phyloP scores from a whole-genome alignment of 2,329 filamentous ascomycete genomes.

The Camptophora hylomeconis region DNA sequence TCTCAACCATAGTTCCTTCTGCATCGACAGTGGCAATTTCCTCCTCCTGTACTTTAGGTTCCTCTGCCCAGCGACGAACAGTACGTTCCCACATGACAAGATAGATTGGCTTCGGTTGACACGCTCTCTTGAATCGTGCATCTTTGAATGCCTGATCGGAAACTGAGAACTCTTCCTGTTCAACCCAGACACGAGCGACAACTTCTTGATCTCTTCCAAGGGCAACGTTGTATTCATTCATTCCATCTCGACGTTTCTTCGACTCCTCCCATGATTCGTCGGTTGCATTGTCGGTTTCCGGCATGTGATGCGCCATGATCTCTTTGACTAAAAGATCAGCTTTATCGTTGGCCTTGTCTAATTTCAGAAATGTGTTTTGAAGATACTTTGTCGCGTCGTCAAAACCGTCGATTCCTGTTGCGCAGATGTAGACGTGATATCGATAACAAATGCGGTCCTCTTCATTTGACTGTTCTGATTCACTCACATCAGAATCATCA shows the following conservation, averaged over 20 bases:
- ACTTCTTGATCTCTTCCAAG: conserved; percentile 7
- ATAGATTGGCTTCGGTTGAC: conserved; percentile 5
- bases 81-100: conserved; percentile 13
- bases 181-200: conserved; percentile 10
- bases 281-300: not conserved
- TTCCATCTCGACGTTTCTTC: conserved; percentile 5
- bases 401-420: conserved; percentile 8
- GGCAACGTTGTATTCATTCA: conserved; percentile 10
- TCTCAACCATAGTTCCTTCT: too few species aligned
- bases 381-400: conserved; percentile 7
- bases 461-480: too few species aligned
- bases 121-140: conserved; percentile 6
- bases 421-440: too few species aligned
- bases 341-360: conserved; percentile 4
- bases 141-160: conserved; percentile 7
- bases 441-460: too few species aligned
- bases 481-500: too few species aligned
- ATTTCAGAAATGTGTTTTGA: conserved; percentile 6
- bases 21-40: too few species aligned
- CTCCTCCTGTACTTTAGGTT: too few species aligned
- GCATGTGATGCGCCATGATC: too few species aligned
- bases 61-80: too few species aligned
- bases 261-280: not conserved
- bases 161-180: conserved; percentile 8
- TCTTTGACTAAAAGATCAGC: too few species aligned